Base-by-base conservation (phyloP, 805 yeast species). In the Myxozyma udenii region DNA sequence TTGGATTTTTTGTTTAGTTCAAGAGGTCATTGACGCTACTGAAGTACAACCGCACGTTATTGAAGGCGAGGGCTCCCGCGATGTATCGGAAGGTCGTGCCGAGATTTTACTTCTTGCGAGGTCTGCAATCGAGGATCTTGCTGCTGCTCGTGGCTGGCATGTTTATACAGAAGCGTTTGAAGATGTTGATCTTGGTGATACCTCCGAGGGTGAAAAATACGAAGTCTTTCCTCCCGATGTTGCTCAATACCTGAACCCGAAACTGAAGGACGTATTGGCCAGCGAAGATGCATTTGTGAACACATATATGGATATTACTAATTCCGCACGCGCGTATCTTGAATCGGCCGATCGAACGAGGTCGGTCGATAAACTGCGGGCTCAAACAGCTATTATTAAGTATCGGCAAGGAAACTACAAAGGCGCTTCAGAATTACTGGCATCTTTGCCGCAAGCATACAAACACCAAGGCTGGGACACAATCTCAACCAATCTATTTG, bases 351-450 rank as follows among this genome's bases (percentile, higher is more conserved):
- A 67, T 3, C 74, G 87, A 50, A 76, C 80, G 14, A 76, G 91
- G 56, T 76, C 87, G 0, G 82, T 85, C 4, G 90, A 86, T 61
- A 73, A 83, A 3, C 71, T 93, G 14, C 81, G 90, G 1, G 79
- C 87, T 4, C 96, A 91, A 57, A 74, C 88, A 47, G 96, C 95
- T 0, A 64, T 85, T 9, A 67, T 88, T 16, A 81, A 84, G 53
- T 83, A 78, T 64, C 80, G 78, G 58, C 70, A 73, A 26, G 69
- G 76, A 2, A 74, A 85, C 30, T 84, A 79, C 60, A 74, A 75
- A 33, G 76, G 77, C 40, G 84, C 96, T 1, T 76, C 81, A 14
- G 70, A 76, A 3, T 79, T 86, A 2, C 71, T 91, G 11, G 79
- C 80, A 35, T 79, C 81, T 6, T 81, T 93, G 2, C 87, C 86